Conservation (phyloP, 2,329 filamentous ascomycete genomes). For the Fusarium praegraminearum region DNA sequence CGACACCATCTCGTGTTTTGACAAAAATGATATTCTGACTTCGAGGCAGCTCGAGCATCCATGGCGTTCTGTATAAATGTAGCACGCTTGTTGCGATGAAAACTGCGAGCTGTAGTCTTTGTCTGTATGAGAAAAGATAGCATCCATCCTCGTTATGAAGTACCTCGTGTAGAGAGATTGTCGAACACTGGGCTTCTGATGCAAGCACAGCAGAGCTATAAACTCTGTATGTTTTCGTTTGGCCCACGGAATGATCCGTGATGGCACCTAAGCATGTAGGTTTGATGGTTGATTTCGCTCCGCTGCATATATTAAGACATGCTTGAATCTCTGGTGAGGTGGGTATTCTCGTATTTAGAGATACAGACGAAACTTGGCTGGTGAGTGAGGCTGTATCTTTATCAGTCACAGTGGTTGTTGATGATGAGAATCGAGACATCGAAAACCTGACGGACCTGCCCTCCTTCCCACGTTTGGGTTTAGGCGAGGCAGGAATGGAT, state of each 20-base stretch:
- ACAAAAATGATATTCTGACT: not conserved
- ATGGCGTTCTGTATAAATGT: not conserved
- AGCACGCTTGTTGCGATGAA: not conserved
- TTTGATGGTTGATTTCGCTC: not conserved
- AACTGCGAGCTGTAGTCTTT: not conserved
- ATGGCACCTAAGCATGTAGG: not conserved
- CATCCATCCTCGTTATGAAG: not conserved
- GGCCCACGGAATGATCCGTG: not conserved
- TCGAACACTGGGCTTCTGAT: not conserved
- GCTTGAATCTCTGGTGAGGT: not conserved
- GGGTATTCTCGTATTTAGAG: rapidly evolving
- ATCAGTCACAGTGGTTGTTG: not conserved
- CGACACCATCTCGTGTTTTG: not conserved
- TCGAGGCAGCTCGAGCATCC: not conserved
- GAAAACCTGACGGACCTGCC: not conserved
- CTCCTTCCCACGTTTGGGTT: not conserved
- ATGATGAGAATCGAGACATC: not conserved
- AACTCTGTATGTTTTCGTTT: not conserved
- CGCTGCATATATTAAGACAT: not conserved
- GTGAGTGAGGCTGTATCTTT: not conserved
- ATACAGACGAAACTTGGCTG: no score
- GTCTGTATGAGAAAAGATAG: not conserved
- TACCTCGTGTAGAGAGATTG: not conserved
- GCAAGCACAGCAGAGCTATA: not conserved
- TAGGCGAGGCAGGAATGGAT: no score